Evolutionary conservation across 2,329 filamentous ascomycete genomes (phyloP), one percentile per base, ranked within the genome.

Genomic region (Aureobasidium vineae): DNA sequence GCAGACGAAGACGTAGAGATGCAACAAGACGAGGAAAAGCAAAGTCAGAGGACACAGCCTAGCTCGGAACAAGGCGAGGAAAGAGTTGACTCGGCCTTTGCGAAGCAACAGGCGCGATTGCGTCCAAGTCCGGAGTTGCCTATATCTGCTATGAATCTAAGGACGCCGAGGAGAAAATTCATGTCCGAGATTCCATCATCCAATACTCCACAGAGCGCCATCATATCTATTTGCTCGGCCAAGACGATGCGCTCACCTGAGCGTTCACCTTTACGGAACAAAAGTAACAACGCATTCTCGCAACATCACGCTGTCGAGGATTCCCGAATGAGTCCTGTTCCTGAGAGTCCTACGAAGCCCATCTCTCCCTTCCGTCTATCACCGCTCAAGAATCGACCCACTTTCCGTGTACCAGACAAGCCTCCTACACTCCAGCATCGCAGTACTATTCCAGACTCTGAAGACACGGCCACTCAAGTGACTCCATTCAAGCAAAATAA

Each of bases 151-250:
- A 56, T 49, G 21, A 40, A 41, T 19, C 45, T 54, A 2, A 50
- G 53, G 19, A 66, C 64, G 19, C 64, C 64, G 23, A 41, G 15
- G n/a, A 59, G 45, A n/a, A 60, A 8, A 28, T 60, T 66, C 26
- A 45, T 19, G 36, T 50, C 54, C 23, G 70, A 71, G 52, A 70
- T 73, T n/a, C 72, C 72, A 7, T 73, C 71, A 4, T 73, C 71
- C 1, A 71, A 73, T 41, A 71, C 71, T 19, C 70, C 71, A 11
- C 67, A 66, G 33, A 71, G 69, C 26, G 69, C 70, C 4, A 70
- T 70, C 10, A 45, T 71, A 21, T 71, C 70, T 31, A 67, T 56
- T 13, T 64, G 60, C 40, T 69, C 66, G n/a, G 49, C 66, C 4
- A 56, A 40, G 23, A 61, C 68, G 21, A 23, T 38, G 16, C 38